Percentiles rank a stretch among this genome's conserved stretches.
Conservation (phyloP, 495 filamentous ascomycete genomes). For the Penicillium goetzii region DNA sequence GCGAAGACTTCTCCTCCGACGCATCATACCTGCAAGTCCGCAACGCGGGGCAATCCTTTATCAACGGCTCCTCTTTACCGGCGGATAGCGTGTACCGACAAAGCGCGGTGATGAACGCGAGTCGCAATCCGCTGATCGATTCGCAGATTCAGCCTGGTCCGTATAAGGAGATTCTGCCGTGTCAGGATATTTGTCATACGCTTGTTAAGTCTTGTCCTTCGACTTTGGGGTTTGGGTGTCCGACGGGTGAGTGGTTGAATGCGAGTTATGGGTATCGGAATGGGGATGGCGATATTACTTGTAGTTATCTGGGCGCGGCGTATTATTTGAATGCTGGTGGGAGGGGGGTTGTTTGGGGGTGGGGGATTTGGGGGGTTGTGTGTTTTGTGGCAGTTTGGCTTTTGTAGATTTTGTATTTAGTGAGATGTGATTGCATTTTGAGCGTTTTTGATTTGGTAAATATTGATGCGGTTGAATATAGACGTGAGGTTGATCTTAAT, state of each 20-base stretch:
- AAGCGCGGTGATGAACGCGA: conserved; percentile 46
- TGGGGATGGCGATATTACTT: conserved; percentile 53
- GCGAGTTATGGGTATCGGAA: conserved; percentile 65
- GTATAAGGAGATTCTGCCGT: conserved; percentile 91
- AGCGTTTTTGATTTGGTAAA: neutral
- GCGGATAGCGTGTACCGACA: conserved; percentile 39
- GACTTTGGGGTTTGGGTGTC: conserved; percentile 78
- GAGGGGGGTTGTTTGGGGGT: conserved; percentile 19
- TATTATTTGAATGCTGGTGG: conserved; percentile 47
- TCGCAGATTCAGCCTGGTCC: conserved; percentile 73
- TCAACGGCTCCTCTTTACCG: conserved; percentile 62
- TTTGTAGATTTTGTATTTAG: neutral
- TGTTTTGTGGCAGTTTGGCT: conserved; percentile 21
- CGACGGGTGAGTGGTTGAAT: conserved; percentile 59
- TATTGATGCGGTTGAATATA: too few relatives aligned
- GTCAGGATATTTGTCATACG: conserved; percentile 79
- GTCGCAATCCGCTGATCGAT: conserved; percentile 76
- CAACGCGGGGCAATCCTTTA: conserved; percentile 67
- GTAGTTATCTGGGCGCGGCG: conserved; percentile 61
- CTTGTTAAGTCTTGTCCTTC: conserved; percentile 84
- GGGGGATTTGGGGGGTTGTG: conserved; percentile 24
- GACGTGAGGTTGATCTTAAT: too few relatives aligned
- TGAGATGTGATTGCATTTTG: neutral
- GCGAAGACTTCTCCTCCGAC: conserved; percentile 72
- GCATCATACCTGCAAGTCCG: conserved; percentile 64